Percentiles rank a stretch among this genome's conserved stretches.
These are phyloP conservation scores for Penicillium steckii DNA, from an alignment of 495 filamentous ascomycete species.

Conservation along the genomic window DNA sequence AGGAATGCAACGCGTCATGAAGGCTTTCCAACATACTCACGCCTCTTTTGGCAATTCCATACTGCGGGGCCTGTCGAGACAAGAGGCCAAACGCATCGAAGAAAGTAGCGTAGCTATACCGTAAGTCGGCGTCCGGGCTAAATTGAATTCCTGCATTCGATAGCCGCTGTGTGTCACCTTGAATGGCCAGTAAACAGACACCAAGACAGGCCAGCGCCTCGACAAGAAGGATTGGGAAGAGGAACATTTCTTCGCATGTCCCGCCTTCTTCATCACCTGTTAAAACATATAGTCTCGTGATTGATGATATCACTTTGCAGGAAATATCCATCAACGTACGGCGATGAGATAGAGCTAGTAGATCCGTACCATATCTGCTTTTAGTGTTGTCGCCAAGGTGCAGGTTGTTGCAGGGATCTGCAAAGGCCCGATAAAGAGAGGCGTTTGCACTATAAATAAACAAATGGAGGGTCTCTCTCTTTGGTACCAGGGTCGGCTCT, in stretches of 20 bases:
- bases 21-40: conserved; percentile 11
- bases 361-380: conserved; percentile 7
- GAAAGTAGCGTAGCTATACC: conserved; percentile 4
- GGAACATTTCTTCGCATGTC: conserved; percentile 6
- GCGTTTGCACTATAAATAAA: conserved; percentile 10
- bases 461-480: conserved; percentile 16
- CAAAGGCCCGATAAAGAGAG: conserved; percentile 15
- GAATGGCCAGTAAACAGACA: conserved; percentile 17
- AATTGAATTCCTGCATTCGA: conserved; percentile 9
- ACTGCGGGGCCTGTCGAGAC: conserved; percentile 7
- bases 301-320: conserved; percentile 9
- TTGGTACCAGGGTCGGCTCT: conserved; percentile 4
- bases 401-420: conserved; percentile 18
- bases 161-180: conserved; percentile 8
- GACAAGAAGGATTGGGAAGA: conserved; percentile 9
- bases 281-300: conserved; percentile 11
- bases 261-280: conserved; percentile 5
- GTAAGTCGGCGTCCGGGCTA: conserved; percentile 5
- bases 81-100: conserved; percentile 12
- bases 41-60: conserved; percentile 10
- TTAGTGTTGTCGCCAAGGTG: conserved; percentile 1
- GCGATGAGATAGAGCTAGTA: conserved; percentile 15
- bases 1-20: conserved; percentile 3
- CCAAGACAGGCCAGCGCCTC: conserved; percentile 14
- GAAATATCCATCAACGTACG: conserved; percentile 14